Percentiles rank a stretch among this genome's conserved stretches.
phyloP scores from a whole-genome alignment of 2,329 filamentous ascomycete species.

The Chaetomiaceae sp. region DNA sequence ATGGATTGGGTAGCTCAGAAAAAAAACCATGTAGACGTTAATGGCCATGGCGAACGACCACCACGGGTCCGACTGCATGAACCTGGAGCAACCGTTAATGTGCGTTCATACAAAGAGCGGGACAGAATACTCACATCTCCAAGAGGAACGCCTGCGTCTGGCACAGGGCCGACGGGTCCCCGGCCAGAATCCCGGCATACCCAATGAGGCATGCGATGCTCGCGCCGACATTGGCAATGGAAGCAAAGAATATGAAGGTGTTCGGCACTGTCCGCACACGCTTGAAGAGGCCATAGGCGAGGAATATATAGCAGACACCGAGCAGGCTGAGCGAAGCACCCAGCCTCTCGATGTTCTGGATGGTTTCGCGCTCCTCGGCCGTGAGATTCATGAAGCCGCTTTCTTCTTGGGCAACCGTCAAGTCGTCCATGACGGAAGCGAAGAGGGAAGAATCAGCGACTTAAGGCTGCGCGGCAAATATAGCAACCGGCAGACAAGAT shows the following conservation, averaged over 20 bases:
- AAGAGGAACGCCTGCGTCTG: conserved; percentile 57
- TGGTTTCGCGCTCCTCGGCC: conserved; percentile 21
- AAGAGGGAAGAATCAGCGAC: conserved; percentile 2
- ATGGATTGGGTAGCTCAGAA: conserved; percentile 55
- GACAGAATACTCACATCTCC: conserved; percentile 59
- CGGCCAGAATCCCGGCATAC: conserved; percentile 55
- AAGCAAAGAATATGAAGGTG: conserved; percentile 58
- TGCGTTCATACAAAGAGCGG: too few relatives aligned
- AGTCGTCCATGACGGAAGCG: conserved; percentile 16
- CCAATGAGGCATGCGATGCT: conserved; percentile 67
- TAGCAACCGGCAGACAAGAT: background rate
- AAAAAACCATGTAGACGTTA: conserved; percentile 71
- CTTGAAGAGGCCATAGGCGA: conserved; percentile 48
- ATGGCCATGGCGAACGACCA: conserved; percentile 79
- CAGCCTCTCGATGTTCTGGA: conserved; percentile 40
- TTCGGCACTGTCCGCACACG: conserved; percentile 55
- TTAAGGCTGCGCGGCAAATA: background rate
- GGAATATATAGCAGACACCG: conserved; percentile 47
- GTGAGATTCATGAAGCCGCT: conserved; percentile 28
- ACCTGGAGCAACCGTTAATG: conserved; percentile 46
- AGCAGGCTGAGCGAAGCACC: conserved; percentile 50
- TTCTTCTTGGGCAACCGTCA: conserved; percentile 14
- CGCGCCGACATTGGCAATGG: conserved; percentile 54
- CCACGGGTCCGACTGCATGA: conserved; percentile 70
- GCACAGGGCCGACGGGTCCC: conserved; percentile 53